phyloP scores from a whole-genome alignment of 176 grass and related monocot genomes.

The Poa annua region DNA sequence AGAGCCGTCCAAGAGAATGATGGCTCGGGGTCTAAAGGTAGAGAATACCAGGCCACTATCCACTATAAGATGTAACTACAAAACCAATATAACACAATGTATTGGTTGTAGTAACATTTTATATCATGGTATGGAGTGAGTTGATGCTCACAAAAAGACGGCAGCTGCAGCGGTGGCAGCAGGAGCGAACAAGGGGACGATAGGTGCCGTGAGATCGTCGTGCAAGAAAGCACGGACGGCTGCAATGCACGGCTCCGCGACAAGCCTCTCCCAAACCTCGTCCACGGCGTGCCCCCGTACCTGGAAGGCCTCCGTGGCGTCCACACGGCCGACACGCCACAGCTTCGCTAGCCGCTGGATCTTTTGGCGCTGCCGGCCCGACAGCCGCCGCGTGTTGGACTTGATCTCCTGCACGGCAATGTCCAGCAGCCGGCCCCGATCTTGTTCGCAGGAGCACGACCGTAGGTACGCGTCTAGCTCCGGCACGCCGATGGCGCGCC shows the following conservation, averaged over 20 bases:
- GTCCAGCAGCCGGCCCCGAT: background rate
- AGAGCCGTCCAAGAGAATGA: too few relatives aligned
- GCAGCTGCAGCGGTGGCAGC: slow-evolving; percentile 4
- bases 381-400: background rate
- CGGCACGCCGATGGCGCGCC: slow-evolving; percentile 19
- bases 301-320: slow-evolving; percentile 58
- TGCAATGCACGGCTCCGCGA: slow-evolving; percentile 46
- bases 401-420: slow-evolving; percentile 4
- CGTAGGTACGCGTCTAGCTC: slow-evolving; percentile 14
- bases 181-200: slow-evolving; percentile 28
- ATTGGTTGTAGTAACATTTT: too few relatives aligned
- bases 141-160: background rate
- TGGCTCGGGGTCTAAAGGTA: too few relatives aligned
- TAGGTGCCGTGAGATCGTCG: background rate
- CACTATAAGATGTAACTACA: too few relatives aligned
- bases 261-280: slow-evolving; percentile 50
- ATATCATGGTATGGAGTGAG: too few relatives aligned
- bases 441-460: background rate
- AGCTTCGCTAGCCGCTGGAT: slow-evolving; percentile 10
- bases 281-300: background rate
- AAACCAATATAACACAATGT: too few relatives aligned
- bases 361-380: slow-evolving; percentile 3
- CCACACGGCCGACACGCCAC: slow-evolving; percentile 45
- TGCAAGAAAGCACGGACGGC: slow-evolving; percentile 49
- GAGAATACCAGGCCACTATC: too few relatives aligned